Base-by-base conservation (phyloP, 2,329 filamentous ascomycete genomes). In the Diaporthe sp. region DNA sequence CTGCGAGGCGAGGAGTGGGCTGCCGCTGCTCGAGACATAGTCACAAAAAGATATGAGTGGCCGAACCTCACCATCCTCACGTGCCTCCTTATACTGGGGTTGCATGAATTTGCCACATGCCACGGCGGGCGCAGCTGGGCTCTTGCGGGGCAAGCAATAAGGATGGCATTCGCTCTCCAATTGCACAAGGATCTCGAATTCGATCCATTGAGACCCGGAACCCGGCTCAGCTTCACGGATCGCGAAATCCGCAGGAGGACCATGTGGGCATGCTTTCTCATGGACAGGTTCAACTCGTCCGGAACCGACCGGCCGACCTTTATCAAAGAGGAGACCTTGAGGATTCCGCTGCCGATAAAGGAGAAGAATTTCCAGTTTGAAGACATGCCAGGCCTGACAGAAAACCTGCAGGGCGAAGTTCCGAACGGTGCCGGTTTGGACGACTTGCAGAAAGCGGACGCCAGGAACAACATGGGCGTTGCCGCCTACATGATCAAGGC, bases 261-360 rank as follows among this genome's bases (percentile, higher is more conserved):
- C 3, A 98, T 99, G 96, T 99, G 97, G 97, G 94, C 96, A 17
- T 98, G 96, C 82, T 98, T 98, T 81, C 85, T 98, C 74, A 98
- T 98, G 96, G 97, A 99, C 82, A 92, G 96, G 0, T 98, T 98
- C 87, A 98, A 97, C 84, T 98, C 96, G 0, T 98, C 96, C 1
- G 96, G 97, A 2, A 97, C 95, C 3, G 96, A 98, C 80, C 90
- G 96, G 51, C 97, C 97, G 28, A 94, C 95, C 72, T 98, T 98
- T 79, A 93, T 98, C 73, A 93, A 94, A 78, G 95, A 98, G 83
- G 94, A 97, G 78, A 95, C 94, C 73, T 90, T 98, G 77, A 93
- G 95, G 79, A 95, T 98, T 22, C 96, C 97, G 78, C 86, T 99
- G 34, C 97, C 97, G 0, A 94, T 98, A 80, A 96, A 94, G 82